Percentiles rank a stretch among this genome's conserved stretches.
phyloP scores from a whole-genome alignment of 179 eudicot genomes.

The Heliamphora ciliata region DNA sequence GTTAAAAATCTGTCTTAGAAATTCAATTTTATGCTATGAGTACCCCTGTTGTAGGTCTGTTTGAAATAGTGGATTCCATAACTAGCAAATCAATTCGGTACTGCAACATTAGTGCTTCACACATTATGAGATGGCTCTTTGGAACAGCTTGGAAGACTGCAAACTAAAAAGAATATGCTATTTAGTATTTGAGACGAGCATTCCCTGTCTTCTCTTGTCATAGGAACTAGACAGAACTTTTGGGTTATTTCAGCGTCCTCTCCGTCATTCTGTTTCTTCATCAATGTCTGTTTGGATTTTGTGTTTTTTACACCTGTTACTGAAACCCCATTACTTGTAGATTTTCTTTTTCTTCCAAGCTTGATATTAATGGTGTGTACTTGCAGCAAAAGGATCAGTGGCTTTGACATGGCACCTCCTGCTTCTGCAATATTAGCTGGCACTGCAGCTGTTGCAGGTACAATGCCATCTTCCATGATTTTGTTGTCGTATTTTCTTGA shows the following conservation, averaged over 20 bases:
- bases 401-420: conserved; percentile 99
- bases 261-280: no score
- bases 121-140: not conserved
- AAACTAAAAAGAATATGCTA: no score
- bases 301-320: no score
- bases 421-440: conserved; percentile 68
- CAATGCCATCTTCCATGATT: conserved; percentile 19
- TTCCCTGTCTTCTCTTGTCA: not conserved
- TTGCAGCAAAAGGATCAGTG: conserved; percentile 90
- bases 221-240: not conserved
- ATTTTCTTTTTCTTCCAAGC: no score
- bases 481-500: conserved; percentile 33
- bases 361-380: conserved; percentile 13
- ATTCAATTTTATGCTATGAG: no score
- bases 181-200: not conserved
- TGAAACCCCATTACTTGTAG: no score
- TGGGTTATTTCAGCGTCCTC: not conserved
- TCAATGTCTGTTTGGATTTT: no score
- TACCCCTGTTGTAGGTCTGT: not conserved
- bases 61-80: not conserved
- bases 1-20: no score
- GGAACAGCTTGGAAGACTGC: no score
- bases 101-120: not conserved
- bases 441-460: conserved; percentile 57
- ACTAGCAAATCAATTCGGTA: not conserved